phyloP scores from a whole-genome alignment of 108 stramenopile species.

The Cyclotella baltica region DNA sequence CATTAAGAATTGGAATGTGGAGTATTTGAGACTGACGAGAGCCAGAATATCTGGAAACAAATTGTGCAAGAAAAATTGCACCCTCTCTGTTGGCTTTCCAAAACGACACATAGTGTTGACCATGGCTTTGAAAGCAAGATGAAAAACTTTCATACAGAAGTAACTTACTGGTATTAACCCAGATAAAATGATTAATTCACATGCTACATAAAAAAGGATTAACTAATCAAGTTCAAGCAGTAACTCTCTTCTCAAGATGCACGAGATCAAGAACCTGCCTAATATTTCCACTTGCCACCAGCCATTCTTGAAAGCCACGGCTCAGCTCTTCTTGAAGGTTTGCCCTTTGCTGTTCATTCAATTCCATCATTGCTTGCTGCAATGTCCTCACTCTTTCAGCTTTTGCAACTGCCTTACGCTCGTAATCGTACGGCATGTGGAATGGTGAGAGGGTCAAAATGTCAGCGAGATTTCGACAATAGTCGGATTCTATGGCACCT shows the following conservation, averaged over 20 bases:
- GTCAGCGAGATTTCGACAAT: slow-evolving; percentile 81
- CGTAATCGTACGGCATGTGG: slow-evolving; percentile 84
- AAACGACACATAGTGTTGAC: too few species aligned
- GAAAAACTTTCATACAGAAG: too few species aligned
- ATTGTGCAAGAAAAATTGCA: too few species aligned
- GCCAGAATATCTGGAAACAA: too few species aligned
- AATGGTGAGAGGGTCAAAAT: slow-evolving; percentile 85
- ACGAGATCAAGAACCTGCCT: slow-evolving; percentile 93
- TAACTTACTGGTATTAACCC: too few species aligned
- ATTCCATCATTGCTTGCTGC: slow-evolving; percentile 74
- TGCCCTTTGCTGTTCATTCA: slow-evolving; percentile 69
- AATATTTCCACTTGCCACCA: slow-evolving; percentile 91
- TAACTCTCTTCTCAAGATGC: slow-evolving; percentile 69
- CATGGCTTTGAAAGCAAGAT: too few species aligned
- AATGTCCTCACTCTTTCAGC: slow-evolving; percentile 79
- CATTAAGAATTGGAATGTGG: too few species aligned
- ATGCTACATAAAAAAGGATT: background rate
- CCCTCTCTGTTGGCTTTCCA: too few species aligned
- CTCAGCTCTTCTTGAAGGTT: slow-evolving; percentile 85
- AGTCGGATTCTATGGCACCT: slow-evolving; percentile 68
- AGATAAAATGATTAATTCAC: too few species aligned
- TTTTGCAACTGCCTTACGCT: slow-evolving; percentile 71
- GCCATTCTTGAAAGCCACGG: slow-evolving; percentile 89
- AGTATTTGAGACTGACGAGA: too few species aligned
- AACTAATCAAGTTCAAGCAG: background rate